These are phyloP conservation scores for Corynascus novoguineensis DNA, from an alignment of 495 filamentous ascomycete genomes.

Conservation along the genomic window DNA sequence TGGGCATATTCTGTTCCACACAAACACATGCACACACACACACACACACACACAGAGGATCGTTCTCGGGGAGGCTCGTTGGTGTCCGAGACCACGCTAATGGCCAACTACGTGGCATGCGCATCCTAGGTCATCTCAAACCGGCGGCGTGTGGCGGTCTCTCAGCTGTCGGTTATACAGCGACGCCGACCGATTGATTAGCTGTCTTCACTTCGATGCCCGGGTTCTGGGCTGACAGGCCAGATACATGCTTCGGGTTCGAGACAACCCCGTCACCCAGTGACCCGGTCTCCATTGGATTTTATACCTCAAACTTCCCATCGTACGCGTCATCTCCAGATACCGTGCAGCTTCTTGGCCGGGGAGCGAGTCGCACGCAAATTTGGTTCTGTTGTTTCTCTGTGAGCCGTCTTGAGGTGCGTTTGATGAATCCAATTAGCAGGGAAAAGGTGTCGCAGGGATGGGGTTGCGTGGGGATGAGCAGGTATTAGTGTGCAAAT, in stretches of 20 bases:
- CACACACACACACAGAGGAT: neutral
- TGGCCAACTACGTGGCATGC: too few relatives aligned
- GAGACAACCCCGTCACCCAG: neutral
- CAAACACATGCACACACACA: too few relatives aligned
- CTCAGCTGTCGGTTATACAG: neutral
- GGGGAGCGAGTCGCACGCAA: neutral
- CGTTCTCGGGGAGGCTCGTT: neutral
- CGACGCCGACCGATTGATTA: too few relatives aligned
- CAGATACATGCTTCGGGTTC: too few relatives aligned
- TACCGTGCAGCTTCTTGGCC: neutral
- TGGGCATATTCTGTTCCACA: too few relatives aligned
- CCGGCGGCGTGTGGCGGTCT: neutral
- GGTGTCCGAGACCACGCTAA: neutral
- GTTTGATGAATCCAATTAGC: neutral
- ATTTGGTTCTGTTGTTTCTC: neutral
- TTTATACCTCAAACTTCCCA: neutral
- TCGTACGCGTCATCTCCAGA: neutral
- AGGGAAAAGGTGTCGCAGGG: neutral
- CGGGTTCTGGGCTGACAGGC: neutral
- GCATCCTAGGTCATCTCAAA: neutral
- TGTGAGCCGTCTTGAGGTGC: neutral
- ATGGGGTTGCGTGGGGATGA: neutral
- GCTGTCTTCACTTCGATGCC: too few relatives aligned
- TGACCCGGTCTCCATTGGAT: neutral
- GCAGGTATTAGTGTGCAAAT: conserved; percentile 1